phyloP scores from a whole-genome alignment of 768 basidiomycete genomes.

The Royoungia palumana region DNA sequence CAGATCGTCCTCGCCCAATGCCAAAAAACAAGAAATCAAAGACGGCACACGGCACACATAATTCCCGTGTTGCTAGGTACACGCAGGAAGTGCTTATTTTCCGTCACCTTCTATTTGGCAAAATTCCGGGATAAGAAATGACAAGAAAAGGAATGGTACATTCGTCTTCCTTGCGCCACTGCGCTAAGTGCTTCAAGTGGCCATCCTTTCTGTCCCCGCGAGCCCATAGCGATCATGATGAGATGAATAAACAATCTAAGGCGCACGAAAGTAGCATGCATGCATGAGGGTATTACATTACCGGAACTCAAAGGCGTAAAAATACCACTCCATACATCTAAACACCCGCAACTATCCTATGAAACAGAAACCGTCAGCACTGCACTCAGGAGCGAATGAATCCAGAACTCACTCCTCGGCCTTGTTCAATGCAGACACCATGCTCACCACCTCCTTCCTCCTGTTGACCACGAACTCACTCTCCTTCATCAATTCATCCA shows the following conservation, averaged over 20 bases:
- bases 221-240: not conserved
- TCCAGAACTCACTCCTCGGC: conserved; percentile 89
- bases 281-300: conserved; percentile 30
- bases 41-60: no score
- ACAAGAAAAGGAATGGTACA: no score
- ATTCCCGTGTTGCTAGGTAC: conserved; percentile 60
- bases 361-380: conserved; percentile 9
- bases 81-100: conserved; percentile 46
- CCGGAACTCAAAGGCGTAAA: conserved; percentile 16
- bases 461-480: conserved; percentile 85
- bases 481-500: conserved; percentile 94
- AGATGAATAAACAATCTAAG: conserved; percentile 17
- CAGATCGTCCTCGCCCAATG: no score
- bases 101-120: conserved; percentile 33
- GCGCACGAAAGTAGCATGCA: conserved; percentile 19
- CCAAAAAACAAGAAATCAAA: no score
- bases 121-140: no score
- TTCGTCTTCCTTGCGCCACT: no score
- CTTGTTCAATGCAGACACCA: conserved; percentile 94
- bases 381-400: not conserved
- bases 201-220: not conserved
- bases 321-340: conserved; percentile 25
- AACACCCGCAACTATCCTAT: conserved; percentile 64
- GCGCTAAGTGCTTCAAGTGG: not conserved
- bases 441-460: conserved; percentile 90